Evolutionary conservation across 1,284 basidiomycete species (phyloP).

Genomic region (Austroboletus sp.): DNA sequence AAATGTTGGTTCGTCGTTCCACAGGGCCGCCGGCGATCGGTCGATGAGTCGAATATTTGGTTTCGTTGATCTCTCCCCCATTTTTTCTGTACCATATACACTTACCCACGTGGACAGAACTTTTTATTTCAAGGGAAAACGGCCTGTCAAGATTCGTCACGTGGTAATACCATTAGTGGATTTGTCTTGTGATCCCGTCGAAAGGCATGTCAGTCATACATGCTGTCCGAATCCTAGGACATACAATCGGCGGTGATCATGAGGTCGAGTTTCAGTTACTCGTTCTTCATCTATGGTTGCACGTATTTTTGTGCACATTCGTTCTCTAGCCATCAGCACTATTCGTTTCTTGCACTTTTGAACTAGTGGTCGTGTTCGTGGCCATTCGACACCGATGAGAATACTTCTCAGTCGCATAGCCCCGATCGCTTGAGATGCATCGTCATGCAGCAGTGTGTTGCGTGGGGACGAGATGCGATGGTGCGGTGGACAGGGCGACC

Average conservation of each 20-base stretch:
- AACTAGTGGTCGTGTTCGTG: constrained; percentile 4
- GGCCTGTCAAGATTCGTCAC: not conserved
- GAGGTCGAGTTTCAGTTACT: not conserved
- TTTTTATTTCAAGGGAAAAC: not conserved
- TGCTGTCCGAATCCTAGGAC: not conserved
- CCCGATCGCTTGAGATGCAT: constrained; percentile 35
- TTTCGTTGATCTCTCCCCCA: no score
- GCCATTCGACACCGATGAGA: constrained; percentile 7
- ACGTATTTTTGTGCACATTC: constrained; percentile 1
- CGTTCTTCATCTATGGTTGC: not conserved
- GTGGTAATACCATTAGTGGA: not conserved
- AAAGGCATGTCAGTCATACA: constrained; percentile 7
- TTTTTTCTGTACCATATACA: no score
- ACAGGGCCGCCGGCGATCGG: not conserved
- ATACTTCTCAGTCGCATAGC: constrained; percentile 39
- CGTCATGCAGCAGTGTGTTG: no score
- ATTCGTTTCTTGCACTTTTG: constrained; percentile 3
- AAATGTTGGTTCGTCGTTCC: constrained; percentile 2
- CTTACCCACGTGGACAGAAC: no score
- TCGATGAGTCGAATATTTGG: not conserved
- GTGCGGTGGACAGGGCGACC: no score
- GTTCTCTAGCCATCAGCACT: constrained; percentile 2
- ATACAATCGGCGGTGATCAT: not conserved
- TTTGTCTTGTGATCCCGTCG: constrained; percentile 5
- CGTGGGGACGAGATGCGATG: no score